Conservation (phyloP, 2,329 filamentous ascomycete genomes). For the Monilinia aucupariae region DNA sequence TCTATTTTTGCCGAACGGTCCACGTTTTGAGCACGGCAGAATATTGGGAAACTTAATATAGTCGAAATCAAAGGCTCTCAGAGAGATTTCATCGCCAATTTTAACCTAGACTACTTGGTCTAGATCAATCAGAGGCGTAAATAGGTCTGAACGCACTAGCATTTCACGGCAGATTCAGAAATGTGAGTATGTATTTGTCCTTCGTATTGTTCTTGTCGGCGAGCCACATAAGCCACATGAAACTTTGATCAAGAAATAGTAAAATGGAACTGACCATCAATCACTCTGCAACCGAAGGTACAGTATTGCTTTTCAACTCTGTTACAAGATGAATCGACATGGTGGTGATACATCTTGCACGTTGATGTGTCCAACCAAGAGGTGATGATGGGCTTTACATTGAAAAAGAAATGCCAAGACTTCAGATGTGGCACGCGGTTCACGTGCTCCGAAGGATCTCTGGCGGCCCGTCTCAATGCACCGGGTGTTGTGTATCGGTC, state of each 20-base stretch:
- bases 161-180: neutral
- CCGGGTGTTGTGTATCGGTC: neutral
- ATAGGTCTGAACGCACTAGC: neutral
- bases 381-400: neutral
- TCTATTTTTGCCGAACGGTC: neutral
- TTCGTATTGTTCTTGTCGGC: constrained; percentile 14
- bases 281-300: constrained; percentile 31
- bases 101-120: constrained; percentile 1
- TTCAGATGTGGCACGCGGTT: neutral
- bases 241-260: constrained; percentile 9
- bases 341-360: neutral
- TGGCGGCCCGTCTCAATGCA: neutral
- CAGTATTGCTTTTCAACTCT: constrained; percentile 35
- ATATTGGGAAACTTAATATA: neutral
- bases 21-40: neutral
- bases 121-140: neutral
- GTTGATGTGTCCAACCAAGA: neutral
- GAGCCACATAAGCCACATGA: constrained; percentile 6
- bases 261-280: constrained; percentile 40
- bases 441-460: neutral
- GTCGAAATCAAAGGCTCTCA: neutral
- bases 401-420: neutral
- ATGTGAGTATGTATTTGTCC: constrained; percentile 7
- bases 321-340: neutral
- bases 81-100: neutral